Percentiles rank a stretch among this genome's conserved stretches.
phyloP scores from a whole-genome alignment of 129 eudicot species.

The Gnaphalium uliginosum region DNA sequence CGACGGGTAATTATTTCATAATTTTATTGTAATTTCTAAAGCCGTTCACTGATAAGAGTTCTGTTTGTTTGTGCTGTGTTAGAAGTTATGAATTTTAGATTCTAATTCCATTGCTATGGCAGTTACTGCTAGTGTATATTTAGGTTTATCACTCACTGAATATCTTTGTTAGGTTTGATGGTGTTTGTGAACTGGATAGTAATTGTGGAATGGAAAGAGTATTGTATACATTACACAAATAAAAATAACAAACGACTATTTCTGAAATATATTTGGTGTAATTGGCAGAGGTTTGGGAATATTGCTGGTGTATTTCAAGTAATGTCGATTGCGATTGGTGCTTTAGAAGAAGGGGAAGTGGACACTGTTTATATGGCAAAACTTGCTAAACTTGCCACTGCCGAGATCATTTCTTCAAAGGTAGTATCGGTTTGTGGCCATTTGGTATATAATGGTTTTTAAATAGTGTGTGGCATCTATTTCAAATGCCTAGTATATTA shows the following conservation, averaged over 20 bases:
- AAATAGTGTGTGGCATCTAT: neutral
- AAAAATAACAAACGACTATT: neutral
- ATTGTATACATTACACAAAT: neutral
- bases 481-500: neutral
- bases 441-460: neutral
- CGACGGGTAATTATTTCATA: slow-evolving; percentile 66
- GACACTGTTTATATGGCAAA: slow-evolving; percentile 69
- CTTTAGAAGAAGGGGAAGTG: slow-evolving; percentile 60
- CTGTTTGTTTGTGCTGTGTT: neutral
- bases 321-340: slow-evolving; percentile 80
- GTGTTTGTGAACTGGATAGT: slow-evolving; percentile 7
- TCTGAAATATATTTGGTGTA: slow-evolving; percentile 22
- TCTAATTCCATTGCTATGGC: slow-evolving; percentile 1
- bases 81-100: neutral
- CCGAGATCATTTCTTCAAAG: slow-evolving; percentile 91
- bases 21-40: neutral
- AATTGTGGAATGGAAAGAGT: slow-evolving; percentile 9
- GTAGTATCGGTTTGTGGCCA: slow-evolving; percentile 32
- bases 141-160: no score
- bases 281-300: slow-evolving; percentile 78
- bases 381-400: slow-evolving; percentile 80
- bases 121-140: neutral
- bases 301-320: slow-evolving; percentile 89
- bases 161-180: neutral
- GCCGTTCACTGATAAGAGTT: slow-evolving; percentile 12